Base-by-base conservation (phyloP, 1,284 basidiomycete genomes). In the Phellopilus nigrolimitatus region DNA sequence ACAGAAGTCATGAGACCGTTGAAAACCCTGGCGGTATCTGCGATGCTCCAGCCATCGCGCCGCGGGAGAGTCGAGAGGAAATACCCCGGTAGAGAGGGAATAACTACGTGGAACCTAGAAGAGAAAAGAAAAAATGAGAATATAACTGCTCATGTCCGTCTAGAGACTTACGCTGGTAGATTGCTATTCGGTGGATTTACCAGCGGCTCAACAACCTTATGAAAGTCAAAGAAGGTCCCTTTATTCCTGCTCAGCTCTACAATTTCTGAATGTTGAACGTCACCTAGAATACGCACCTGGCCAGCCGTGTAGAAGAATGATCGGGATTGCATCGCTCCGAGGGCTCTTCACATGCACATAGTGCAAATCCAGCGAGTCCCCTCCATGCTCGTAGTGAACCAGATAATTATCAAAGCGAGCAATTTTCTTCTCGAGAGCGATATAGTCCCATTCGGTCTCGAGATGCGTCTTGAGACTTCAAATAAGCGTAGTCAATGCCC, bases 161-260 rank as follows among this genome's bases (percentile, higher is more conserved):
- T 7, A 12, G 27, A 13, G 13, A 56, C 61, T 39, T 43, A 62
- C 59, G 61, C 60, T 25, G 56, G 57, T n/a, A 44, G 21, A 21
- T 55, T 38, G 9, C 51, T 52, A 15, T 46, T 49, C 17, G 56
- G 51, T 33, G 60, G 60, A 49, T 58, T 56, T 3, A 49, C 50
- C 8, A 62, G 44, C 4, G 56, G 53, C 6, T 56, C 48, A 30
- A 61, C 56, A 13, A 62, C 60, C 39, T 61, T 62, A 49, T 62
- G 57, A 33, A 62, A 62, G 47, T 62, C 61, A 46, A 54, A 60
- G 51, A 62, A 61, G 3, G 56, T 60, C 15, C 61, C 60, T n/a
- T n/a, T n/a, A n/a, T n/a, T 10, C 13, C 7, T 13, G 30, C 21
- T 27, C 17, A 43, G 15, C 28, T 15, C 41, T 22, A 13, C 21